A percentile compares a stretch with the other conserved stretches of the same genome.
phyloP scores from a whole-genome alignment of 306 rosid species.

The Corylus avellana region DNA sequence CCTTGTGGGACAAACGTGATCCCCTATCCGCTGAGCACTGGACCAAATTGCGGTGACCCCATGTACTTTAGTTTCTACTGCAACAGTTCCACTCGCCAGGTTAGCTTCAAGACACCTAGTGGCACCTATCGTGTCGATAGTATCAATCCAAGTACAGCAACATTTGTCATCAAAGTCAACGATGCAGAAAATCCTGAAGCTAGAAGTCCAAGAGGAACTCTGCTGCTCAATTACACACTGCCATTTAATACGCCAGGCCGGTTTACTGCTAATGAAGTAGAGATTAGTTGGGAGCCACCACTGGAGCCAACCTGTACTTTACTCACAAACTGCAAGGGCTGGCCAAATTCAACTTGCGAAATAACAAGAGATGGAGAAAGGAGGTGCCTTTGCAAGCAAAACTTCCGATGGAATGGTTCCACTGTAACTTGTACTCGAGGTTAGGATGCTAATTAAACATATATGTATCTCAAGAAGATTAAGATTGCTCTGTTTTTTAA shows the following conservation, averaged over 20 bases:
- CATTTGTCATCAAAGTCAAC: constrained; percentile 7
- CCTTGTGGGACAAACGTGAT: constrained; percentile 47
- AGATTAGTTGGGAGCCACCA: constrained; percentile 35
- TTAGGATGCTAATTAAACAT: background rate
- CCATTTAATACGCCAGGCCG: background rate
- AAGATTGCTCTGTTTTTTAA: too few species aligned
- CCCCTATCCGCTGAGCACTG: constrained; percentile 59
- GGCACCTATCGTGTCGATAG: constrained; percentile 6
- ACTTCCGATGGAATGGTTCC: constrained; percentile 26
- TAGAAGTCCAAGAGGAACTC: background rate
- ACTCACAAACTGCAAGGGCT: constrained; percentile 21
- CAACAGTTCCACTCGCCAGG: background rate
- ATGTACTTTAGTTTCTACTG: constrained; percentile 35
- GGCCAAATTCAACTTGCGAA: constrained; percentile 42
- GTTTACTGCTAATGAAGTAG: background rate
- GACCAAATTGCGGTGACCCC: constrained; percentile 46
- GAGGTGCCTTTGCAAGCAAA: constrained; percentile 38
- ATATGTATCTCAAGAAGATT: background rate
- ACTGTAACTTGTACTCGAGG: constrained; percentile 25
- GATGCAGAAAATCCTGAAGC: background rate
- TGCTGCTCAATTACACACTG: background rate
- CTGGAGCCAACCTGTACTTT: constrained; percentile 33
- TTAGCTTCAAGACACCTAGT: constrained; percentile 21
- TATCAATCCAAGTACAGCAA: background rate
- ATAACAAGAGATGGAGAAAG: background rate